Evolutionary conservation across 805 yeast species (phyloP).

Genomic region (Kregervanrija delftensis): DNA sequence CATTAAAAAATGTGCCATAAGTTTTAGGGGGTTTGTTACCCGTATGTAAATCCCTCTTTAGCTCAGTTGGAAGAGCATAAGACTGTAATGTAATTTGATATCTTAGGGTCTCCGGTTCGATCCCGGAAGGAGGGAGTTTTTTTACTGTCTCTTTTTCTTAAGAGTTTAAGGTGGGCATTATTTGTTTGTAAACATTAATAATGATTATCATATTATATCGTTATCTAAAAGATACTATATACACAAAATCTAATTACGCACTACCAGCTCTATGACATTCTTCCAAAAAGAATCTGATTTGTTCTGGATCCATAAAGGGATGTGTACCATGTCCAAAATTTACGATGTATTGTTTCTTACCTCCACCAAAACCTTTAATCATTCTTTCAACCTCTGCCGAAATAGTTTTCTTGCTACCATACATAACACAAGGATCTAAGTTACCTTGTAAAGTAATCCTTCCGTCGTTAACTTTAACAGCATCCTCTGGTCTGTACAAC

Average conservation of each 20-base stretch:
- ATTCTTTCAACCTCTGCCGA: conserved; percentile 75
- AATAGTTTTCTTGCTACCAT: conserved; percentile 81
- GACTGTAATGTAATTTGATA: conserved; percentile 6
- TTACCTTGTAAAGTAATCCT: conserved; percentile 91
- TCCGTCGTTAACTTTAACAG: conserved; percentile 65
- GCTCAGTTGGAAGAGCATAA: conserved; percentile 11
- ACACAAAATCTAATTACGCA: background rate
- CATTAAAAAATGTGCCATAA: too few species aligned
- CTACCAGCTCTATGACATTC: conserved; percentile 34
- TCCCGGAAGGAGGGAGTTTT: conserved; percentile 9
- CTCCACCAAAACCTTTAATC: conserved; percentile 92
- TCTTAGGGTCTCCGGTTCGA: conserved; percentile 11
- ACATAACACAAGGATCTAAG: conserved; percentile 90
- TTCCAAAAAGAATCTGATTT: conserved; percentile 73
- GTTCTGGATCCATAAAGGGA: conserved; percentile 94
- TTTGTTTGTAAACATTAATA: too few species aligned
- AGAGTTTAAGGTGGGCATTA: too few species aligned
- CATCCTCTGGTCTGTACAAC: conserved; percentile 79
- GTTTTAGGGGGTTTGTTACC: too few species aligned
- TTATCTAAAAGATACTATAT: too few species aligned
- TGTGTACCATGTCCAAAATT: conserved; percentile 98
- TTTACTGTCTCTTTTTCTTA: background rate
- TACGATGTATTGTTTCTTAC: conserved; percentile 83
- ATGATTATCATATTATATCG: too few species aligned
- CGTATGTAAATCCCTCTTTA: conserved; percentile 2